Base-by-base conservation (phyloP, 2,329 filamentous ascomycete species). In the Apiospora marii region DNA sequence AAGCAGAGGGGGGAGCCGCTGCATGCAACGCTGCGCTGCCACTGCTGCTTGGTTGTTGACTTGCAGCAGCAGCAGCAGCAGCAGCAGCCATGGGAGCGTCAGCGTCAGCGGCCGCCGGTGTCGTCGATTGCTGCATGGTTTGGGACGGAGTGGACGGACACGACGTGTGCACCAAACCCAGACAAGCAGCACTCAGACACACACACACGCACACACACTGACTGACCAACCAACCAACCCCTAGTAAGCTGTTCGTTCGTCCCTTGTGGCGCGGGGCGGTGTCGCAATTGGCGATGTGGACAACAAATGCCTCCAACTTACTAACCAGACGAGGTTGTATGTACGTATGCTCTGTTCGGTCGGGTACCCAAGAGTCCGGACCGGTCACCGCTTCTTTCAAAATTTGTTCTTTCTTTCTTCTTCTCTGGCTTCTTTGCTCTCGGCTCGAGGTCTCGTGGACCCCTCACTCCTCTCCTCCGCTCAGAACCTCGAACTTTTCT, bases 41-140 rank as follows among this genome's bases (percentile, higher is more conserved):
- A 46, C 67, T 44, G n/a, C 67, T 68, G 67, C 44, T 48, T 30
- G 67, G 41, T 46, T 68, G 67, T 48, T 68, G 67, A 68, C 41
- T 68, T 68, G 41, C 67, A 68, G 64, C 24, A 41, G 53, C 27
- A 58, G 51, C 51, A 34, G 24, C 4, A 27, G 24, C 49, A 53
- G 13, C 5, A 22, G 27, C 27, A 34, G 27, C 14, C 16, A 19
- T 2, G 24, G 5, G 30, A 64, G 58, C 58, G 34, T 14, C 53
- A 64, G 58, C 58, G 34, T n/a, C 58, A 41, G 58, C 34, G 19
- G 34, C 58, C 58, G 58, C 58, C 58, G 58, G 58, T 41, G 30
- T 64, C 58, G 58, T 64, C 58, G n/a, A n/a, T n/a, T 22, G 22
- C n/a, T 64, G 58, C 58, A 64, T 64, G 30, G 30, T 64, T 64